A percentile compares a stretch with the other conserved stretches of the same genome.
Conservation (phyloP, 1,284 basidiomycete genomes). For the Prillingera fragicola region DNA sequence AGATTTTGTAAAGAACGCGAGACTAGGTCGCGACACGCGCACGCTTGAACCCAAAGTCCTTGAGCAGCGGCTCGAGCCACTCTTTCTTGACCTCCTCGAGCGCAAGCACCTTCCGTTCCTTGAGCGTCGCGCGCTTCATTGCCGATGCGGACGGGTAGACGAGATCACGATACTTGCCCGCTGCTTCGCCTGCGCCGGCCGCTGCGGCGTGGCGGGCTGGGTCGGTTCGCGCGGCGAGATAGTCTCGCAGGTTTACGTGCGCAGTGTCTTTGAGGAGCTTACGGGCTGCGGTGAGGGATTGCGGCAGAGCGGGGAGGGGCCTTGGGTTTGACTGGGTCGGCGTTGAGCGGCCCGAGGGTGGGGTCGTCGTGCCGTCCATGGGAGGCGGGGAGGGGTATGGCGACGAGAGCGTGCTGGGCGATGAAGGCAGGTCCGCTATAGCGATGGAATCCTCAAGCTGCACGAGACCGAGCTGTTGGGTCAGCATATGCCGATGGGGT, state of each 20-base stretch:
- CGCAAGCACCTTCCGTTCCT: conserved; percentile 17
- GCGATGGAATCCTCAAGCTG: conserved; percentile 12
- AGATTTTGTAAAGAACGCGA: too few species aligned
- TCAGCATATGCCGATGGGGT: neutral
- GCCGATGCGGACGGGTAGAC: conserved; percentile 19
- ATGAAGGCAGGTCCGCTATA: conserved; percentile 9
- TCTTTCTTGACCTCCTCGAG: conserved; percentile 26
- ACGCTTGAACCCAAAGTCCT: conserved; percentile 27
- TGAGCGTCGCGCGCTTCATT: conserved; percentile 23
- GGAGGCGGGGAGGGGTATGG: neutral
- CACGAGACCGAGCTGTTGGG: conserved; percentile 25
- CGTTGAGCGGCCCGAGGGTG: conserved; percentile 7
- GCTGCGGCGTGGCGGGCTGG: neutral
- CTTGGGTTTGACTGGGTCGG: conserved; percentile 9
- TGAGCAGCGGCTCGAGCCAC: conserved; percentile 40
- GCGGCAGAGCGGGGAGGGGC: conserved; percentile 26
- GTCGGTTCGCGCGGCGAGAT: conserved; percentile 27
- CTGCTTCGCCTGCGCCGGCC: neutral
- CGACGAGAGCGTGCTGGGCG: neutral
- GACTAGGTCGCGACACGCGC: neutral
- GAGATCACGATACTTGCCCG: conserved; percentile 18
- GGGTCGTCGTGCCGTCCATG: conserved; percentile 5
- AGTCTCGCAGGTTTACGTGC: conserved; percentile 40
- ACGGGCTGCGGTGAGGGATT: conserved; percentile 27
- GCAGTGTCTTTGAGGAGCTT: conserved; percentile 27